phyloP scores from a whole-genome alignment of 441 rosid species.

The Populus tomentosa region DNA sequence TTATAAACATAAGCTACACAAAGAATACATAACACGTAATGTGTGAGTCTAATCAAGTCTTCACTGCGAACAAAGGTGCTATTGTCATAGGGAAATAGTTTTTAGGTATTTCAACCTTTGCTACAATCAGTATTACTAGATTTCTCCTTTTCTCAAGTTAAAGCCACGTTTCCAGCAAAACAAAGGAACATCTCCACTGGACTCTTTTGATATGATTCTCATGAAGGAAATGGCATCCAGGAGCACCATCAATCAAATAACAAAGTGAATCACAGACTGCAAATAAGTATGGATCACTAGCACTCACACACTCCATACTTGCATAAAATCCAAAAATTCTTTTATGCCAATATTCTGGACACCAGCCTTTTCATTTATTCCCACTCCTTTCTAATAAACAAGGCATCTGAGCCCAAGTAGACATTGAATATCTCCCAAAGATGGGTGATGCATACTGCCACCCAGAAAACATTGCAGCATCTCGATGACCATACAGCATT shows the following conservation, averaged over 20 bases:
- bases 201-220: background rate
- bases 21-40: background rate
- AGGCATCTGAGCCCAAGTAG: no score
- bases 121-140: background rate
- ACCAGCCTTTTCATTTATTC: background rate
- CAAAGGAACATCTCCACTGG: background rate
- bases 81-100: background rate
- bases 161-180: background rate
- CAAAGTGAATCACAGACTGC: background rate
- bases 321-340: background rate
- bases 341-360: background rate
- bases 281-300: background rate
- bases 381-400: background rate
- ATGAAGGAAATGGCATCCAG: background rate
- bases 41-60: background rate
- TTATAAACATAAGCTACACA: background rate
- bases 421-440: no score
- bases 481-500: background rate
- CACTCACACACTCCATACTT: background rate
- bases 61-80: background rate
- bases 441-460: background rate
- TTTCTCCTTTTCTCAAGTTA: background rate
- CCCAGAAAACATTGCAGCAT: background rate
- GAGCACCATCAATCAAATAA: background rate
- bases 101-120: background rate